phyloP scores from a whole-genome alignment of 768 basidiomycete species.

The Boletus pseudo-olivaceus region DNA sequence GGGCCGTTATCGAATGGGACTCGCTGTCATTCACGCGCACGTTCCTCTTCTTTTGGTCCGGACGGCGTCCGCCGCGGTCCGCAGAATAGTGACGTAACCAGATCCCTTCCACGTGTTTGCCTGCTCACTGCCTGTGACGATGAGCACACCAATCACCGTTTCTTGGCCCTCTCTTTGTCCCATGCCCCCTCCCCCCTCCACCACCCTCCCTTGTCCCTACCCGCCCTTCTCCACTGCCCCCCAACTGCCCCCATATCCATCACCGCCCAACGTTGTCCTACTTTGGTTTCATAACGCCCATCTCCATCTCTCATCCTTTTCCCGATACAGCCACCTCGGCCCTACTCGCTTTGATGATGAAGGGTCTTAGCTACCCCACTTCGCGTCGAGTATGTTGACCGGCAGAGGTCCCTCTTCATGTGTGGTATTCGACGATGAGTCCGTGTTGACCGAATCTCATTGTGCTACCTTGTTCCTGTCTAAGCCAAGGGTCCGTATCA shows the following conservation, averaged over 20 bases:
- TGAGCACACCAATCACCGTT: conserved; percentile 10
- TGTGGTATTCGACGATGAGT: not conserved
- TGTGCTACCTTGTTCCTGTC: too few species aligned
- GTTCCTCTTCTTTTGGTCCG: conserved; percentile 12
- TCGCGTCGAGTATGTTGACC: too few species aligned
- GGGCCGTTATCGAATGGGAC: conserved; percentile 1
- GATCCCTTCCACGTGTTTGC: not conserved
- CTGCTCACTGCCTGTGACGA: conserved; percentile 22
- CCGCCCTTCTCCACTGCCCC: not conserved
- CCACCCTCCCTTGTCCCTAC: not conserved
- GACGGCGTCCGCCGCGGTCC: conserved; percentile 17
- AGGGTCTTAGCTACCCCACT: too few species aligned
- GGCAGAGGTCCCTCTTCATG: too few species aligned
- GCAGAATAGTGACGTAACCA: conserved; percentile 19
- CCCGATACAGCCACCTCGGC: too few species aligned
- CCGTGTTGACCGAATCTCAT: too few species aligned
- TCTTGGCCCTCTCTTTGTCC: not conserved
- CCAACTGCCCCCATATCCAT: not conserved
- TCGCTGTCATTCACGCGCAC: conserved; percentile 7
- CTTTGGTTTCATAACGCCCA: conserved; percentile 1
- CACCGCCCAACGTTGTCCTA: not conserved
- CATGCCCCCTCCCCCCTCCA: not conserved
- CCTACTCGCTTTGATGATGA: too few species aligned
- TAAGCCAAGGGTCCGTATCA: too few species aligned
- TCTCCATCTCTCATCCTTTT: too few species aligned